Percentiles rank a stretch among this genome's conserved stretches.
phyloP scores from a whole-genome alignment of 352 stramenopile species.

The Globisporangium spiculum region DNA sequence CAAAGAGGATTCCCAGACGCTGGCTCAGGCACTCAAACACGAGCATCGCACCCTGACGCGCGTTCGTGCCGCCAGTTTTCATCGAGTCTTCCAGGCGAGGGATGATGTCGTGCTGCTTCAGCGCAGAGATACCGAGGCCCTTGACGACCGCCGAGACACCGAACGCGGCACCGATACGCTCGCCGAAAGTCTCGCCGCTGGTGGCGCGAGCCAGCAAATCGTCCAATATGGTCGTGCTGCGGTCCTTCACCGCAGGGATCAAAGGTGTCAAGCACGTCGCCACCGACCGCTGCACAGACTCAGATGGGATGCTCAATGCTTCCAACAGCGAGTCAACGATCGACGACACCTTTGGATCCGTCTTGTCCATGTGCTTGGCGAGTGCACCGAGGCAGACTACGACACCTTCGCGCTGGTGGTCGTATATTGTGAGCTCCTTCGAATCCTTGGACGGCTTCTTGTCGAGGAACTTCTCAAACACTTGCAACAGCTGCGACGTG shows the following conservation, averaged over 20 bases:
- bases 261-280: conserved; percentile 89
- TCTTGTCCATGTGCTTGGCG: conserved; percentile 89
- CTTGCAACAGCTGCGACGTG: conserved; percentile 59
- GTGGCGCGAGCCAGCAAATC: conserved; percentile 72
- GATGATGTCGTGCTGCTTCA: conserved; percentile 98
- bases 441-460: conserved; percentile 48
- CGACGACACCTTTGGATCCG: conserved; percentile 83
- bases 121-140: conserved; percentile 96
- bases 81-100: conserved; percentile 84
- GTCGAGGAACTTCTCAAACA: conserved; percentile 78
- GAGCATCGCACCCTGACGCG: conserved; percentile 93
- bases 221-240: conserved; percentile 73
- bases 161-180: conserved; percentile 93
- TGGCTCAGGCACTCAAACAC: conserved; percentile 97
- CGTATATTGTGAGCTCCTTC: conserved; percentile 57
- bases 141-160: conserved; percentile 99
- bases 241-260: conserved; percentile 76
- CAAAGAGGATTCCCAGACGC: conserved; percentile 97
- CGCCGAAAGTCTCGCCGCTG: conserved; percentile 77
- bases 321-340: conserved; percentile 88
- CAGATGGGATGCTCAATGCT: conserved; percentile 89
- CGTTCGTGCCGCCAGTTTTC: conserved; percentile 71
- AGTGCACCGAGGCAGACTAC: conserved; percentile 89
- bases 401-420: conserved; percentile 88
- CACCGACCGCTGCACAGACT: conserved; percentile 92